Evolutionary conservation across 2,329 filamentous ascomycete genomes (phyloP).

Genomic region (Exophiala oligosperma): DNA sequence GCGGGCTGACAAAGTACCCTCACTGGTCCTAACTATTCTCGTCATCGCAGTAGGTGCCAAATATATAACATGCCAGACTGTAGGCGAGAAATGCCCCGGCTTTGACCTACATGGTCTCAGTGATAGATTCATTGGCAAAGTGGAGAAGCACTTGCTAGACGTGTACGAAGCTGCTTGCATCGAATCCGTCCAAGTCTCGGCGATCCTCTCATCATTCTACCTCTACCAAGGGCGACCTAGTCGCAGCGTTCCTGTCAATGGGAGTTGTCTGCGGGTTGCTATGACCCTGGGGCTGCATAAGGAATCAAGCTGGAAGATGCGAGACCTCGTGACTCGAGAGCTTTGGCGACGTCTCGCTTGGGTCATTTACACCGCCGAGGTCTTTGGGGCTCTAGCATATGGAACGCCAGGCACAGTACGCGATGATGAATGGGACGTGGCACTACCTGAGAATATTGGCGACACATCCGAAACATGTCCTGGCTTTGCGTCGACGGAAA

Average conservation of each 20-base stretch:
- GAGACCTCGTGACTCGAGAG: constrained; percentile 11
- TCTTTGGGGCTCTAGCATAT: constrained; percentile 20
- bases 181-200: constrained; percentile 20
- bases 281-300: constrained; percentile 15
- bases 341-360: constrained; percentile 20
- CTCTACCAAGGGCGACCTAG: constrained; percentile 20
- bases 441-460: constrained; percentile 19
- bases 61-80: constrained; percentile 34
- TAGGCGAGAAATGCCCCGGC: constrained; percentile 16
- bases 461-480: constrained; percentile 18
- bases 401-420: constrained; percentile 21
- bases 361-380: constrained; percentile 21
- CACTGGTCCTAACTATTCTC: constrained; percentile 39
- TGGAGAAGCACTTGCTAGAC: constrained; percentile 39
- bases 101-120: constrained; percentile 21
- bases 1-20: constrained; percentile 36
- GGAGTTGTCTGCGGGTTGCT: constrained; percentile 13
- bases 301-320: constrained; percentile 20
- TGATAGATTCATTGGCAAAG: constrained; percentile 21
- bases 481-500: constrained; percentile 17
- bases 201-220: constrained; percentile 17
- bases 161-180: constrained; percentile 43
- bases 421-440: constrained; percentile 17
- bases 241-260: constrained; percentile 12
- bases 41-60: constrained; percentile 42